Conservation (phyloP, 1,284 basidiomycete genomes). For the Trametes hirsuta region DNA sequence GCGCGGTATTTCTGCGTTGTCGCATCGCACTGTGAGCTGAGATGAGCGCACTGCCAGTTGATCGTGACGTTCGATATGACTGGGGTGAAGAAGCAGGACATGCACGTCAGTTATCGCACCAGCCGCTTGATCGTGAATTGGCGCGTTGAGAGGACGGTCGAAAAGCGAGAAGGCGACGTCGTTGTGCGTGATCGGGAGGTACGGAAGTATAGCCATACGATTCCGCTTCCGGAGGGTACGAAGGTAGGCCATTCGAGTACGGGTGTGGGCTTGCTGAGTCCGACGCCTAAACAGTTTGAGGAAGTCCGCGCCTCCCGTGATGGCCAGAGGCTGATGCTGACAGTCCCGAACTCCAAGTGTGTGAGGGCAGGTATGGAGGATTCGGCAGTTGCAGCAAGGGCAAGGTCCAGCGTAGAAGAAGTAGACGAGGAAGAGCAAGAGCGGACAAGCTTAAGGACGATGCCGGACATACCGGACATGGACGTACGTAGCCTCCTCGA, state of each 20-base stretch:
- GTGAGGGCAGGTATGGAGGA: slow-evolving; percentile 18
- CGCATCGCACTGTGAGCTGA: background rate
- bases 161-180: slow-evolving; percentile 59
- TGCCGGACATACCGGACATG: slow-evolving; percentile 21
- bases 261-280: background rate
- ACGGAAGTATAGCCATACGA: slow-evolving; percentile 50
- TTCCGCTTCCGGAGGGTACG: slow-evolving; percentile 52
- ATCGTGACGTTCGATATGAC: slow-evolving; percentile 62
- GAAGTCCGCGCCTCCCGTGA: slow-evolving; percentile 67
- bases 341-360: slow-evolving; percentile 57
- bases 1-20: slow-evolving; percentile 26
- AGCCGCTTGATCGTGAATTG: slow-evolving; percentile 70
- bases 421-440: background rate
- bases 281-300: slow-evolving; percentile 54
- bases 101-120: slow-evolving; percentile 71
- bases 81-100: slow-evolving; percentile 68
- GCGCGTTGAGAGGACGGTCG: slow-evolving; percentile 57
- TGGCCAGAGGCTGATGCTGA: slow-evolving; percentile 56
- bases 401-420: background rate
- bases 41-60: slow-evolving; percentile 24
- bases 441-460: slow-evolving; percentile 9
- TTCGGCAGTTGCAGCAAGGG: background rate
- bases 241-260: slow-evolving; percentile 36
- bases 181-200: slow-evolving; percentile 62
- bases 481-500: background rate